Conservation (phyloP, 1,139 yeast genomes). For the Protomyces lactucae-debilis region DNA sequence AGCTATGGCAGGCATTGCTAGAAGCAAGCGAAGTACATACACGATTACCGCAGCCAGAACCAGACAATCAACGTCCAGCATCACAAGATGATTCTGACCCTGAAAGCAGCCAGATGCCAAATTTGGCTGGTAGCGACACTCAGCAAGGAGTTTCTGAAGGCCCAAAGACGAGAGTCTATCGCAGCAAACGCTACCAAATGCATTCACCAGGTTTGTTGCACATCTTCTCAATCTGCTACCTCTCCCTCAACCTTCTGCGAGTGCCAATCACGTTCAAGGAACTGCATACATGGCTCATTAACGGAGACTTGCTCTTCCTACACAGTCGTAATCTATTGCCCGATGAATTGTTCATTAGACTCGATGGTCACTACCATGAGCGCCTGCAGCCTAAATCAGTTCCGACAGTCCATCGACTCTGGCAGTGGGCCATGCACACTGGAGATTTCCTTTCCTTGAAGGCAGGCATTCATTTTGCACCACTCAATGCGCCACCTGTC, state of each 20-base stretch:
- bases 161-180: background rate
- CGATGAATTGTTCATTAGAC: background rate
- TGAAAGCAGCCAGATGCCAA: background rate
- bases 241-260: conserved; percentile 1
- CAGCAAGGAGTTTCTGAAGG: background rate
- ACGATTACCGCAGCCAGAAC: background rate
- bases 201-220: conserved; percentile 11
- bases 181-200: conserved; percentile 4
- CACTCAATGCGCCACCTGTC: conserved; percentile 8
- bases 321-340: conserved; percentile 5
- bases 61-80: background rate
- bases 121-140: background rate
- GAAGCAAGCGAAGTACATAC: background rate
- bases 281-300: conserved; percentile 4
- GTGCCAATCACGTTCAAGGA: conserved; percentile 20
- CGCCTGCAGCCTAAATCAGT: conserved; percentile 8
- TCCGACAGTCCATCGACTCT: conserved; percentile 1
- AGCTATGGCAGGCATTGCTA: conserved; percentile 13
- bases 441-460: background rate
- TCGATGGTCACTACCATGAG: conserved; percentile 5
- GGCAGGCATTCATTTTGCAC: background rate
- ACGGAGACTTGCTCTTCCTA: conserved; percentile 11
- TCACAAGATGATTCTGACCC: background rate
- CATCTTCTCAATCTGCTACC: conserved; percentile 4
- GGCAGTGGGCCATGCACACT: conserved; percentile 20